Evolutionary conservation across 495 filamentous ascomycete genomes (phyloP).

Genomic region (Penicillium parvum): DNA sequence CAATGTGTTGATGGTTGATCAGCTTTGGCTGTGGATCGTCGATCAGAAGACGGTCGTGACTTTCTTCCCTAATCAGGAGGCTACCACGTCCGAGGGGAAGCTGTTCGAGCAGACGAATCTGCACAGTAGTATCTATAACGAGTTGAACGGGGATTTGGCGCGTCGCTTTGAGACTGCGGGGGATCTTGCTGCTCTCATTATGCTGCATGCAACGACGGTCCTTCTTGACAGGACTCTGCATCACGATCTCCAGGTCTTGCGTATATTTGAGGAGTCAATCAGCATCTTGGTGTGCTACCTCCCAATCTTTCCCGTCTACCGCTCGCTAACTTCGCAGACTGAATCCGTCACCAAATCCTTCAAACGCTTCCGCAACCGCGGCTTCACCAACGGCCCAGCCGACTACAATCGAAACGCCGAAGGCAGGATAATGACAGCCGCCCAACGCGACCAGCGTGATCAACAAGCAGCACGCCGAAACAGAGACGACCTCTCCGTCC

Average conservation of each 20-base stretch:
- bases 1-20: constrained; percentile 66
- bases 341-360: constrained; percentile 61
- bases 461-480: constrained; percentile 50
- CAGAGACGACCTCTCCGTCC: constrained; percentile 57
- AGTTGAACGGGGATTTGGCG: constrained; percentile 63
- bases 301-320: not conserved
- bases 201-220: constrained; percentile 59
- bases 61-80: constrained; percentile 51
- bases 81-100: constrained; percentile 47
- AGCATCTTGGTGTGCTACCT: constrained; percentile 54
- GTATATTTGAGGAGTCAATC: constrained; percentile 65
- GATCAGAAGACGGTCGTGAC: constrained; percentile 56
- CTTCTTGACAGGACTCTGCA: constrained; percentile 55
- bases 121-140: constrained; percentile 61
- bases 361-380: constrained; percentile 55
- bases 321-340: constrained; percentile 36
- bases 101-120: constrained; percentile 59
- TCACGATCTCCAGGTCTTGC: constrained; percentile 58
- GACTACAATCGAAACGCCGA: constrained; percentile 48
- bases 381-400: constrained; percentile 40
- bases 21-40: constrained; percentile 65
- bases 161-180: constrained; percentile 58
- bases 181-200: constrained; percentile 59
- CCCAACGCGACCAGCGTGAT: constrained; percentile 49
- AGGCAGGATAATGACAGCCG: constrained; percentile 35